Conservation (phyloP, 1,284 basidiomycete species). For the Austroboletus novae-zelandiae region DNA sequence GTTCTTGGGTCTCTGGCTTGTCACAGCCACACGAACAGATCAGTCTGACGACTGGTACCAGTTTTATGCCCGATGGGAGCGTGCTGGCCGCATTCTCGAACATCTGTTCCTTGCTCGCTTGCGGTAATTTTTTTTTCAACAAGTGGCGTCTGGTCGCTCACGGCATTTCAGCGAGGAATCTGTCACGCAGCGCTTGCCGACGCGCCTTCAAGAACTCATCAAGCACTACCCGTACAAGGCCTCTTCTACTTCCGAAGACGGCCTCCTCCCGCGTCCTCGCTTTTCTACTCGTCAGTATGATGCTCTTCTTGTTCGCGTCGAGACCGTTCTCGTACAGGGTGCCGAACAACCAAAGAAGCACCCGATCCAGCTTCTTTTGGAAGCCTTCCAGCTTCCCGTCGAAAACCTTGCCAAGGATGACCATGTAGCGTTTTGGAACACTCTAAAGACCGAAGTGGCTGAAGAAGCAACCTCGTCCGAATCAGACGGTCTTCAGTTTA, state of each 20-base stretch:
- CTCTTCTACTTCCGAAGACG: conserved; percentile 38
- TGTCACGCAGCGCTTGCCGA: conserved; percentile 53
- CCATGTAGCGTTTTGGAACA: conserved; percentile 49
- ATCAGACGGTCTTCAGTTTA: conserved; percentile 34
- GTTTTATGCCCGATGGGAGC: conserved; percentile 75
- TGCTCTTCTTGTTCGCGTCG: conserved; percentile 63
- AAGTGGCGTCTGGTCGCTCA: conserved; percentile 3
- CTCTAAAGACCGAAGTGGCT: conserved; percentile 43
- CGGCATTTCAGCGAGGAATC: conserved; percentile 53
- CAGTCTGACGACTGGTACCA: conserved; percentile 44
- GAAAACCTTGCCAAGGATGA: conserved; percentile 37
- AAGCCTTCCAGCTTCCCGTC: conserved; percentile 51
- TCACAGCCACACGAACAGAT: conserved; percentile 45
- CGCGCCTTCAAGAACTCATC: conserved; percentile 66
- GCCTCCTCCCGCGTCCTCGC: conserved; percentile 51
- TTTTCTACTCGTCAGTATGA: conserved; percentile 63
- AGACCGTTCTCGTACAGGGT: conserved; percentile 44
- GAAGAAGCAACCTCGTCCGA: conserved; percentile 10
- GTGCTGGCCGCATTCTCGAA: conserved; percentile 64
- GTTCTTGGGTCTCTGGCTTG: conserved; percentile 69
- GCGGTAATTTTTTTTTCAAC: conserved; percentile 41
- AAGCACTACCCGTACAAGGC: conserved; percentile 62
- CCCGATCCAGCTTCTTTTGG: conserved; percentile 55
- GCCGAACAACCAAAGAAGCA: conserved; percentile 45
- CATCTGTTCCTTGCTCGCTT: conserved; percentile 70